Percentiles rank a stretch among this genome's conserved stretches.
phyloP scores from a whole-genome alignment of 148 eudicot genomes.

The Vaccinium darrowii region DNA sequence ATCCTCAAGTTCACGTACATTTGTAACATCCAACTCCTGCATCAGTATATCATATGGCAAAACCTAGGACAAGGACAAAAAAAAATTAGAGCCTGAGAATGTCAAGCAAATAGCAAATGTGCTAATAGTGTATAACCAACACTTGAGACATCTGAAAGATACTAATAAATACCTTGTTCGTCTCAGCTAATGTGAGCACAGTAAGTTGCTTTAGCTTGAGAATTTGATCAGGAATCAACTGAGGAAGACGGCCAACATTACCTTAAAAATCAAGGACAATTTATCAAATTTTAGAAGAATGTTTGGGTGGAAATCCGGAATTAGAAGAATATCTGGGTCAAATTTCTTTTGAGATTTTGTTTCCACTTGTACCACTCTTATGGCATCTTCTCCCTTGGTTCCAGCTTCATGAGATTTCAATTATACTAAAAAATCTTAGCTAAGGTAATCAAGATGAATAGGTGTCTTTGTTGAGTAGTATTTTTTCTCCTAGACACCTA shows the following conservation, averaged over 20 bases:
- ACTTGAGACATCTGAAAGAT: background rate
- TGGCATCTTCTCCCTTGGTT: background rate
- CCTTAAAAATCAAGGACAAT: constrained; percentile 45
- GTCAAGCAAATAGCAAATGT: background rate
- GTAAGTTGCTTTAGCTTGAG: constrained; percentile 95
- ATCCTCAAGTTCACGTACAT: constrained; percentile 97
- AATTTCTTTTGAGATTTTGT: background rate
- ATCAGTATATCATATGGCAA: constrained; percentile 82
- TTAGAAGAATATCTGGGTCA: background rate
- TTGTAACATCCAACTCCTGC: constrained; percentile 81
- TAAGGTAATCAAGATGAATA: background rate
- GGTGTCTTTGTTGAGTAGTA: background rate
- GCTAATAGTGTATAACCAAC: background rate
- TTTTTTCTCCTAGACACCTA: background rate
- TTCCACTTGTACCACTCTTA: background rate
- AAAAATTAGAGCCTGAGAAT: constrained; percentile 11
- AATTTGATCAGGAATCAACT: constrained; percentile 69
- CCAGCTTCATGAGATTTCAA: background rate
- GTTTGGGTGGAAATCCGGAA: background rate
- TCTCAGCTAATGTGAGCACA: constrained; percentile 83
- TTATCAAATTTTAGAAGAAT: background rate
- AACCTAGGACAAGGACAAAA: constrained; percentile 44
- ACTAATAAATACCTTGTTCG: constrained; percentile 56
- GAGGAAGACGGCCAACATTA: constrained; percentile 58
- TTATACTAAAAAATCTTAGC: background rate